Evolutionary conservation across 805 yeast species (phyloP), one percentile per base, ranked within the genome.

Genomic region (Wickerhamiella kurtzmanii): DNA sequence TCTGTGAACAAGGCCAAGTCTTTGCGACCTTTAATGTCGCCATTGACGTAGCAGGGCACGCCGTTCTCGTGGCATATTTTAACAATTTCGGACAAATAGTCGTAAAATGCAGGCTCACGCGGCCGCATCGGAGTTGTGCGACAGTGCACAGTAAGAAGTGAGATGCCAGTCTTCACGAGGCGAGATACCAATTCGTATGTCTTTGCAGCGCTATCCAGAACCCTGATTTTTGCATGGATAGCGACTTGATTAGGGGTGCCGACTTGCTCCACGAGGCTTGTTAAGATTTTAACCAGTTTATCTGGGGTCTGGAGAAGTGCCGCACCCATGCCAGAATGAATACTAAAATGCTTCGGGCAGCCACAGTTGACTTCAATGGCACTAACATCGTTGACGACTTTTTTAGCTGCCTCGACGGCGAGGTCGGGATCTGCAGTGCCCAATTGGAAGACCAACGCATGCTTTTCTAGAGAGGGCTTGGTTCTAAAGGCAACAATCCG

Each of bases 281-380:
- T 63, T 50, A 92, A 65, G 25, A 92, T 92, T 15, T 72, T 71
- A 53, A 80, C 82, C 16, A 92, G 68, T 36, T 75, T 65, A 41
- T 84, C 95, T 0, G 97, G 96, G 0, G 88, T 84, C 28, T 72
- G 68, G 47, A 92, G 68, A 41, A 92, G 68, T 0, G 95, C 96
- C 2, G 97, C 95, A 3, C 98, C 98, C 97, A 92, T 92, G 1
- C 98, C 98, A 0, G 94, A 72, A 63, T 92, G 98, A 2, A 87
- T 73, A 1, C 94, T 82, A 58, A 92, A 92, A 55, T 87, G 96
- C 61, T 89, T 92, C 2, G 98, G 98, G 65, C 98, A 92, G 3
- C 98, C 98, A 22, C 95, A 86, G 62, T 92, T 92, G 48, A 92
- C 72, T 61, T 92, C 98, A 3, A 92, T 82, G 6, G 94, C 97